These are phyloP conservation scores for Candida sp. DNA, from an alignment of 1,139 yeast species.

Conservation along the genomic window DNA sequence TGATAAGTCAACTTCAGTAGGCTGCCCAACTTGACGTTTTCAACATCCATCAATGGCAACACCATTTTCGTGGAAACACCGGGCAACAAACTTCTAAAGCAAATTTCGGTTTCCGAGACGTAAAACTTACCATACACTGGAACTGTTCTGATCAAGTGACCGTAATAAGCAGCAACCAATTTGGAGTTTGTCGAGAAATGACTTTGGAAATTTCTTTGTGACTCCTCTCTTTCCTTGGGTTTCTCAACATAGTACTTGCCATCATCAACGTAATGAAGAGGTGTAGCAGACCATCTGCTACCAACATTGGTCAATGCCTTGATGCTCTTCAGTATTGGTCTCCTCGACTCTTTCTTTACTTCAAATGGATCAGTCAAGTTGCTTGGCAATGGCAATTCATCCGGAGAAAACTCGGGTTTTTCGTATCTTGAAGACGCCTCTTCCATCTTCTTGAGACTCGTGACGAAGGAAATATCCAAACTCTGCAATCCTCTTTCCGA, in stretches of 20 bases:
- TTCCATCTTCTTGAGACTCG: slow-evolving; percentile 26
- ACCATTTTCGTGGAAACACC: slow-evolving; percentile 84
- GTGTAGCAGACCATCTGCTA: slow-evolving; percentile 66
- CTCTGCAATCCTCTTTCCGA: slow-evolving; percentile 33
- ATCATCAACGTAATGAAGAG: slow-evolving; percentile 58
- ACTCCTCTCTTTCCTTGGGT: slow-evolving; percentile 45
- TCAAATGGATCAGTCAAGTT: slow-evolving; percentile 34
- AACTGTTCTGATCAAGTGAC: slow-evolving; percentile 69
- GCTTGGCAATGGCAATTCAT: slow-evolving; percentile 24
- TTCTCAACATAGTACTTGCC: slow-evolving; percentile 50
- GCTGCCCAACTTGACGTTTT: slow-evolving; percentile 47
- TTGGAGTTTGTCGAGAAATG: slow-evolving; percentile 68
- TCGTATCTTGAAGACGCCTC: slow-evolving; percentile 29
- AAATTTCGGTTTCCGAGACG: slow-evolving; percentile 65
- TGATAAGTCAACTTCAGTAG: slow-evolving; percentile 56
- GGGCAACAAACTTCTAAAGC: slow-evolving; percentile 81
- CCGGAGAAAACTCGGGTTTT: not conserved
- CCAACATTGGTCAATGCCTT: slow-evolving; percentile 42
- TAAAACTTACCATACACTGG: slow-evolving; percentile 88
- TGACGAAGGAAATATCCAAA: slow-evolving; percentile 39
- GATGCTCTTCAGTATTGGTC: slow-evolving; percentile 28
- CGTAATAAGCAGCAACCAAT: slow-evolving; percentile 71
- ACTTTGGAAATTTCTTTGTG: slow-evolving; percentile 56
- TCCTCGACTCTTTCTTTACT: slow-evolving; percentile 12
- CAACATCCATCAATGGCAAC: slow-evolving; percentile 77